These are phyloP conservation scores for Globisporangium echinulatum DNA, from an alignment of 352 stramenopile species.

Conservation along the genomic window DNA sequence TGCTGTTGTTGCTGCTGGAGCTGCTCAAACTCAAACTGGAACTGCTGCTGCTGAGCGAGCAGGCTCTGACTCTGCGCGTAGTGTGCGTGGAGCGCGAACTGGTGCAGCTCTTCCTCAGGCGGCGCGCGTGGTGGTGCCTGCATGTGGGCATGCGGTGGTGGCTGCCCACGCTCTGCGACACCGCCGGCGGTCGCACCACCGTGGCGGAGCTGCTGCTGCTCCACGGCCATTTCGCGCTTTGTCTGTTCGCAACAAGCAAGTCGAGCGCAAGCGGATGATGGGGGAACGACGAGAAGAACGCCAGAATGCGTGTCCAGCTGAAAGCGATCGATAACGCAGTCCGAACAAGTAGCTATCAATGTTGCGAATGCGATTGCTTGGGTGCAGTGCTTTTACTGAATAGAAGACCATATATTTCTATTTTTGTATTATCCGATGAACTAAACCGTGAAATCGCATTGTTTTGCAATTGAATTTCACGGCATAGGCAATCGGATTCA, in stretches of 20 bases:
- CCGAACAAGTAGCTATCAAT: background rate
- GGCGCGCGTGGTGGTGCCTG: slow-evolving; percentile 24
- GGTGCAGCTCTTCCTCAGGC: slow-evolving; percentile 34
- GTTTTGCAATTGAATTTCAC: too few species aligned
- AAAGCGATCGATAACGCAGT: background rate
- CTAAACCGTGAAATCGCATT: too few species aligned
- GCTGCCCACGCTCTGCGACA: slow-evolving; percentile 30
- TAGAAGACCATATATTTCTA: too few species aligned
- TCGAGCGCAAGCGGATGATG: background rate
- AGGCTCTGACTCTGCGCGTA: slow-evolving; percentile 5
- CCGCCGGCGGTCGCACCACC: slow-evolving; percentile 20
- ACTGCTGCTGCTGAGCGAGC: slow-evolving; percentile 15
- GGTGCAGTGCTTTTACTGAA: background rate
- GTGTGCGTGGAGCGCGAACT: slow-evolving; percentile 27
- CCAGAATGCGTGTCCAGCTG: background rate
- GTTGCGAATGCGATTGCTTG: background rate
- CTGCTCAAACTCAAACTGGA: slow-evolving; percentile 23
- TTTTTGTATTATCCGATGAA: too few species aligned
- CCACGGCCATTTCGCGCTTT: slow-evolving; percentile 2
- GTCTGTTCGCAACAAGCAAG: background rate
- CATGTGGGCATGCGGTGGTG: slow-evolving; percentile 18
- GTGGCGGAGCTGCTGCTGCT: slow-evolving; percentile 13
- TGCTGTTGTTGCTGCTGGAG: slow-evolving; percentile 9
- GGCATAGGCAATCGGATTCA: too few species aligned
- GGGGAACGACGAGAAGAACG: background rate